Conservation (phyloP, 1,139 yeast species). For the Pneumocystis murina region DNA sequence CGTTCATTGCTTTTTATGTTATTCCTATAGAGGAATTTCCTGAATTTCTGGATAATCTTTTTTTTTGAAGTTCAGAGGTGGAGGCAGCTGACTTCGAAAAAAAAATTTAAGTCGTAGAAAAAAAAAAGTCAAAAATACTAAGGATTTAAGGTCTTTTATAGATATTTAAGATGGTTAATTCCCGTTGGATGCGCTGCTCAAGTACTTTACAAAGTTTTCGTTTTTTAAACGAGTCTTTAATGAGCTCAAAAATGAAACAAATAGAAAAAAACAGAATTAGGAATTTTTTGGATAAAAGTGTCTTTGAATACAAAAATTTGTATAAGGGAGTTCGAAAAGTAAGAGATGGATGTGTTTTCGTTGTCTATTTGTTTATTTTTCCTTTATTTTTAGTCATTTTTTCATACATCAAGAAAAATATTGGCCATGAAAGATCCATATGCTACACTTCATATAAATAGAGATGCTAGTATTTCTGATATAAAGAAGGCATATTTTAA, state of each 20-base stretch:
- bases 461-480: constrained; percentile 57
- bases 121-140: not conserved
- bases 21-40: not conserved
- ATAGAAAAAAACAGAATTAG: not conserved
- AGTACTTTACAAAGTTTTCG: not conserved
- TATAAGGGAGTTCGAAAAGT: too few relatives aligned
- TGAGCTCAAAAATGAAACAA: not conserved
- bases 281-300: not conserved
- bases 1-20: not conserved
- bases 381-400: not conserved
- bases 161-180: not conserved
- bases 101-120: not conserved
- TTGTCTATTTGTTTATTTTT: not conserved
- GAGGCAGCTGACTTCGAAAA: not conserved
- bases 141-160: not conserved
- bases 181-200: not conserved
- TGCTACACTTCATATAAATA: constrained; percentile 60
- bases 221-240: not conserved
- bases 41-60: not conserved
- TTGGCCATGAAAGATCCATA: constrained; percentile 51
- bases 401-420: not conserved
- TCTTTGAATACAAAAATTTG: not conserved
- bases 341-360: too few relatives aligned
- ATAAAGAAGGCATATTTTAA: constrained; percentile 81
- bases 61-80: not conserved